phyloP scores from a whole-genome alignment of 371 early-diverging fungal genomes.

The Mucor circinelloides region DNA sequence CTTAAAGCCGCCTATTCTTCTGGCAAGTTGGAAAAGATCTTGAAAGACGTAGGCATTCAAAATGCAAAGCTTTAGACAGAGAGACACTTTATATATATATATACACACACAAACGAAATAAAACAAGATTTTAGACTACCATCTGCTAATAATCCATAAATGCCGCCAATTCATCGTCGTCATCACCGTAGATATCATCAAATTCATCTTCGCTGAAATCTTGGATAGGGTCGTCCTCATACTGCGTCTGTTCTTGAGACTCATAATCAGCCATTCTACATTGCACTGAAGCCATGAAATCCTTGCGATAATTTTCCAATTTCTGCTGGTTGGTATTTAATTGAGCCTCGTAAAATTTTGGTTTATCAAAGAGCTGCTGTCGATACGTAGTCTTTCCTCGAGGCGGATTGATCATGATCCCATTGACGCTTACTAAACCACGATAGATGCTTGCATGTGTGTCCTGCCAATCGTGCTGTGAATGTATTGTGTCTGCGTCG shows the following conservation, averaged over 20 bases:
- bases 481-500: conserved; percentile 30
- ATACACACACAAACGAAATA: background rate
- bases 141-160: background rate
- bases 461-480: conserved; percentile 26
- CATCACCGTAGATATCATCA: conserved; percentile 42
- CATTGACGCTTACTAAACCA: conserved; percentile 24
- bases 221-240: background rate
- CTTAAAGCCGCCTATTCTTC: conserved; percentile 55
- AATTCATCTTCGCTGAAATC: conserved; percentile 28
- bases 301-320: background rate
- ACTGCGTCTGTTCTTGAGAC: background rate
- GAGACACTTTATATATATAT: background rate
- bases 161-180: conserved; percentile 19
- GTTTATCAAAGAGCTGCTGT: background rate
- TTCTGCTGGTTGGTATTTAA: background rate
- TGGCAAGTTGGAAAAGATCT: conserved; percentile 60
- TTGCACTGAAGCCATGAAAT: background rate
- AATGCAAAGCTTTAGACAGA: conserved; percentile 8
- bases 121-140: background rate
- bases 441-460: background rate
- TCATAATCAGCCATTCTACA: background rate
- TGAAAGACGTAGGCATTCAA: conserved; percentile 40
- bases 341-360: background rate
- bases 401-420: conserved; percentile 24
- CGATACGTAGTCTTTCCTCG: background rate